Conservation (phyloP, 2,329 filamentous ascomycete species). For the Tricladium varicosporioides region DNA sequence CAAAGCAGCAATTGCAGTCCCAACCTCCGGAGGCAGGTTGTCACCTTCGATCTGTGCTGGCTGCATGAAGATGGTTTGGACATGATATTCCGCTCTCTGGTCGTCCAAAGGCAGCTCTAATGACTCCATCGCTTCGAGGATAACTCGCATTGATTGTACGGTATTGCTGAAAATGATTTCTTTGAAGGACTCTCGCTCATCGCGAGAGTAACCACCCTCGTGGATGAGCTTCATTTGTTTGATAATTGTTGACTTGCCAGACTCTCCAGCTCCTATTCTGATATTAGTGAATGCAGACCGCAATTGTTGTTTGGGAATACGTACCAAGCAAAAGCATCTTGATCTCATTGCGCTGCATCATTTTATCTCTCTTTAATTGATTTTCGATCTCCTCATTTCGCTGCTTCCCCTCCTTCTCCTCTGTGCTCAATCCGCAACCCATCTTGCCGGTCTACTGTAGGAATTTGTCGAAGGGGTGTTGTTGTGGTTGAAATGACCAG, state of each 20-base stretch:
- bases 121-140: slow-evolving; percentile 88
- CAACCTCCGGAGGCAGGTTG: slow-evolving; percentile 73
- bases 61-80: slow-evolving; percentile 40
- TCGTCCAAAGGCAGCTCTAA: slow-evolving; percentile 78
- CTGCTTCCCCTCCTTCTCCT: slow-evolving; percentile 99
- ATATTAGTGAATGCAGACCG: slow-evolving; percentile 10
- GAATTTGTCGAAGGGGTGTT: slow-evolving; percentile 1
- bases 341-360: slow-evolving; percentile 99
- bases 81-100: slow-evolving; percentile 39
- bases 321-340: slow-evolving; percentile 98
- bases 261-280: slow-evolving; percentile 73
- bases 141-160: slow-evolving; percentile 87
- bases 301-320: slow-evolving; percentile 35
- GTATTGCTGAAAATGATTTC: slow-evolving; percentile 96
- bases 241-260: slow-evolving; percentile 89
- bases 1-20: slow-evolving; percentile 76
- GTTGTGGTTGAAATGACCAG: neutral
- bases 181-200: slow-evolving; percentile 92
- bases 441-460: slow-evolving; percentile 60
- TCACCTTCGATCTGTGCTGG: slow-evolving; percentile 72
- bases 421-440: slow-evolving; percentile 99
- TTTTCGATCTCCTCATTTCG: slow-evolving; percentile 99
- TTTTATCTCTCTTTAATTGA: slow-evolving; percentile 96
- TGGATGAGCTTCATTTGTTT: slow-evolving; percentile 99
- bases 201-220: slow-evolving; percentile 96